Evolutionary conservation across 345 rosid species (phyloP), one percentile per base, ranked within the genome.

Genomic region (Moricandia arvensis): DNA sequence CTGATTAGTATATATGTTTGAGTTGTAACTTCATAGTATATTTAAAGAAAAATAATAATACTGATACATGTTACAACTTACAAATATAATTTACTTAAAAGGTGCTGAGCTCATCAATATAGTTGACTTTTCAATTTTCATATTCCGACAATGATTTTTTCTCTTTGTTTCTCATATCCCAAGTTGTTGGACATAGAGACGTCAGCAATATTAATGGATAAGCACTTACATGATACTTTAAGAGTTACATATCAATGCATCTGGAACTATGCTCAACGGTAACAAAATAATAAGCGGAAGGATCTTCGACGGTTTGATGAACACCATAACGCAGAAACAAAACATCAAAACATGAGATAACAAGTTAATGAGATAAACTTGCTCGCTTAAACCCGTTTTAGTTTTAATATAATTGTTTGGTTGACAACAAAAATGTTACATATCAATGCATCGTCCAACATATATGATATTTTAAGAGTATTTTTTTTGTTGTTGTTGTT

Each of bases 51-150:
- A 29, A 29, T 0, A 29, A 29, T 29, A 3, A 41, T n/a, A 54
- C 11, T 18, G 29, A 54, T 13, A 33, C 2, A 67, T 57, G 63
- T 34, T 53, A 30, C 49, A 43, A 6, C 16, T 43, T 43, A 13
- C 60, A 27, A 68, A 13, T 21, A 5, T 17, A 34, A 16, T 12
- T 12, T 17, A 51, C 4, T 31, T 33, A 37, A 37, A 27, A 17
- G 3, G 18, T 51, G 57, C 47, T 58, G 68, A 69, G 51, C 49
- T 76, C 70, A 69, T 69, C 75, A 47, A 13, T 49, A 11, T 53
- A 69, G 80, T 55, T 69, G 80, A 76, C 75, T 69, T 75, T 64
- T 18, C 31, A 33, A 31, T 10, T 68, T 30, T 38, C 59, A 41
- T 27, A 63, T 76, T 7, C 3, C 6, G 59, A 63, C 41, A 63